Evolutionary conservation across 495 filamentous ascomycete genomes (phyloP).

Genomic region (Aspergillus bridgeri): DNA sequence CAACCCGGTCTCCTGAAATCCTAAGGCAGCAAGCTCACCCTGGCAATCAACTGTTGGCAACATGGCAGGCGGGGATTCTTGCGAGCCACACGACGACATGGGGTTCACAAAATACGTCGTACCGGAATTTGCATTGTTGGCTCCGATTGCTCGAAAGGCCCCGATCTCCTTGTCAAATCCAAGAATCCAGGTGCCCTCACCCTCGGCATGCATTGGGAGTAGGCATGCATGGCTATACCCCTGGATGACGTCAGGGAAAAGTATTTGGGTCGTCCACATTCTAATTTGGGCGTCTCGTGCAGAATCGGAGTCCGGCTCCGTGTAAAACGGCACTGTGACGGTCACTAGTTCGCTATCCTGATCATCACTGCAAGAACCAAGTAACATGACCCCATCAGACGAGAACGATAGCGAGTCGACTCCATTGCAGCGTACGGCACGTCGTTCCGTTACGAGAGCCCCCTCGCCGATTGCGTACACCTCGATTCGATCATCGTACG

Average conservation of each 20-base stretch:
- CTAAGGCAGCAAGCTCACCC: conserved; percentile 73
- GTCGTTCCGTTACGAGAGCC: conserved; percentile 61
- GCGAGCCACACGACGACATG: conserved; percentile 28
- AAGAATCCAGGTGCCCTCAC: conserved; percentile 74
- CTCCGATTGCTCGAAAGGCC: conserved; percentile 72
- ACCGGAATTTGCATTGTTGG: conserved; percentile 70
- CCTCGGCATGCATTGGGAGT: conserved; percentile 63
- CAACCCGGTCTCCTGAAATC: conserved; percentile 67
- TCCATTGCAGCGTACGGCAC: conserved; percentile 76
- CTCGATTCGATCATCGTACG: conserved; percentile 82
- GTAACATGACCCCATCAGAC: conserved; percentile 75
- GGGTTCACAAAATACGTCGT: conserved; percentile 82
- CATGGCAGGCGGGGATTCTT: conserved; percentile 58
- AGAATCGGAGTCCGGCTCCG: conserved; percentile 40
- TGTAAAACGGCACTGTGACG: conserved; percentile 76
- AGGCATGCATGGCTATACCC: conserved; percentile 75
- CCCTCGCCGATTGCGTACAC: conserved; percentile 69
- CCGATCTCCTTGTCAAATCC: conserved; percentile 74
- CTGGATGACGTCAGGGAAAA: conserved; percentile 74
- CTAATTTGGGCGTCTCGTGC: conserved; percentile 67
- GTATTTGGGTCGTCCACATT: conserved; percentile 84
- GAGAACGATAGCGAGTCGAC: conserved; percentile 82
- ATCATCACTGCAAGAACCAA: conserved; percentile 69
- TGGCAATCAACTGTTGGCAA: conserved; percentile 62
- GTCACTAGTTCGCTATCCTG: conserved; percentile 68